Base-by-base conservation (phyloP, 345 rosid species). In the Schrenkiella parvula region DNA sequence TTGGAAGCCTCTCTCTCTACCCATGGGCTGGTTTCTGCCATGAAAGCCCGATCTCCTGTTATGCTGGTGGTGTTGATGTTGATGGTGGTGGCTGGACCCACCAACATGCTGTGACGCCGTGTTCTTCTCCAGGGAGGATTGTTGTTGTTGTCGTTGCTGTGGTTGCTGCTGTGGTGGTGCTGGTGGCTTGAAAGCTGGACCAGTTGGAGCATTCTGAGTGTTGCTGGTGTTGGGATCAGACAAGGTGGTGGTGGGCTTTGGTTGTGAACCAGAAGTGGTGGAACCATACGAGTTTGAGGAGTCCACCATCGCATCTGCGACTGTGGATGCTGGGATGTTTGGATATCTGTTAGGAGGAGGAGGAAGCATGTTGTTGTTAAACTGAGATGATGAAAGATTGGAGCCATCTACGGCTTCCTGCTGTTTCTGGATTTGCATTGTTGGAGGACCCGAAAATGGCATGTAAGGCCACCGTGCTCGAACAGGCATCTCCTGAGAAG, bases 391-490 rank as follows among this genome's bases (percentile, higher is more conserved):
- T 46, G 89, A 72, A 43, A 68, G 55, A 74, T 50, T 67, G 10
- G 79, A 64, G 72, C 72, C 72, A 68, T 79, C 77, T 4, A 57
- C 74, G 11, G 68, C 78, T 72, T 83, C 97, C 35, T 82, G 73
- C 38, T 81, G 90, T 70, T 83, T 96, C 78, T 85, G 96, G 78
- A 83, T 72, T 66, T 89, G 86, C 81, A 84, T 67, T 41, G 91
- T 70, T 38, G 81, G 80, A 46, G 88, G 74, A 15, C 87, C 77
- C 0, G 89, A 66, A 68, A 84, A 58, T 34, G 96, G 85, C 80
- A 88, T 79, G 79, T 87, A 93, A 0, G 95, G 78, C 96, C 99
- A 91, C 39, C 82, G 89, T 80, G 90, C 87, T 79, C 88, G 91
- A 55, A 84, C 82, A 1, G 92, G 79, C 80, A 84, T 78, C 75